Base-by-base conservation (phyloP, 2,329 filamentous ascomycete species). In the Xylaria arbuscula region DNA sequence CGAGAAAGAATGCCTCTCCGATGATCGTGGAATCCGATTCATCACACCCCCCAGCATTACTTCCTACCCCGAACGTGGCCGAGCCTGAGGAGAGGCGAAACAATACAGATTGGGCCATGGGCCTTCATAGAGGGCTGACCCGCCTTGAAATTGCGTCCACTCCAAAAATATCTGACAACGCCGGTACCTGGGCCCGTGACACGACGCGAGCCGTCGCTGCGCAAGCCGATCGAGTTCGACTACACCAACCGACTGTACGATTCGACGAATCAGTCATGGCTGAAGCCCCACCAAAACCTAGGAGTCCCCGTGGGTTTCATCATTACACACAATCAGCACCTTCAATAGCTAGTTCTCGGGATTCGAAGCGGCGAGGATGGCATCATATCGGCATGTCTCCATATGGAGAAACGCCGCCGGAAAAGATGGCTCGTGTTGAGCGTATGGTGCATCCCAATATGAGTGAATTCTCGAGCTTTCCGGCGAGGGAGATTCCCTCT, bases 11-110 rank as follows among this genome's bases (percentile, higher is more conserved):
- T 62, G 84, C 88, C 1, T 94, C 92, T 61, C 92, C 93, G 0
- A 94, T 96, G 92, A 87, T 92, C 76, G 81, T 94, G 10, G 93
- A 97, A 72, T 75, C 81, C 40, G 78, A 87, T 74, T 62, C 81
- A 70, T 40, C 81, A 68, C 73, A 81, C 77, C 80, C 80, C 59
- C 72, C 82, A 17, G 62, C 80, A 0, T 72, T 79, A 3, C 72
- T 79, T 10, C 78, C 78, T 1, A 67, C 74, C 2, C 68, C 75
- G 1, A 79, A 80, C 3, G 74, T 78, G 10, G 76, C 76, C 11
- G 72, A 77, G n/a, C 68, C 78, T 4, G 84, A 87, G 8, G 84
- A 87, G 9, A 81, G 84, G 40, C 83, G 86, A 36, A 84, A 83
- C 67, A 78, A 84, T n/a, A 81, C 82, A 32, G 86, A 87, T 63